Base-by-base conservation (phyloP, 306 rosid genomes). In the Lupinus albus region DNA sequence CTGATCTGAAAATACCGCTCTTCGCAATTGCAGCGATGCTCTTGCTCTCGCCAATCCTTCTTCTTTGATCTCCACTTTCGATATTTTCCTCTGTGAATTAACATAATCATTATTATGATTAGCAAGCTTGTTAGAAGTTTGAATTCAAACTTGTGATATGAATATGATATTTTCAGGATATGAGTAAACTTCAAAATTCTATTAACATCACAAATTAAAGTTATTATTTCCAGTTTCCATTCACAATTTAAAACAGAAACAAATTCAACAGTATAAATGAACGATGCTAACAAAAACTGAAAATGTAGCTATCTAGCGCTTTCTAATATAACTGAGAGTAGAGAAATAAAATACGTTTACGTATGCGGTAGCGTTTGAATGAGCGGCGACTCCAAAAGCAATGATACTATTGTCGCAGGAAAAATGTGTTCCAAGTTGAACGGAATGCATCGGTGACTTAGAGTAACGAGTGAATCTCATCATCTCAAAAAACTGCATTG, bases 1-100 rank as follows among this genome's bases (percentile, higher is more conserved):
- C 7, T 30, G 18, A 56, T 17, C 53, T 14, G 35, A 25, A 25
- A 25, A 3, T 3, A 25, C 2, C 30, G 30, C 30, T 25, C 30
- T 65, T 6, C 71, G 75, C 57, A 80, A 33, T 6, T 71, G 80
- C 63, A 80, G 71, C 38, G 80, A 38, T 38, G 58, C 77, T 80
- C 84, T 75, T 38, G 78, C 80, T 46, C 75, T 18, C 1, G 75
- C 84, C 0, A 80, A 75, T 53, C 18, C 78, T 75, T 25, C 76
- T 79, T 42, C 62, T 45, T 33, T 71, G 18, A 58, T 71, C 58
- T 38, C 53, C 63, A 46, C 47, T 2, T 5, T 57, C 9, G 7
- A 28, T 28, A 59, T 66, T 18, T 47, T 20, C 60, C 56, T 71
- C 81, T 71, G 78, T 25, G 2, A 25, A 25, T 66, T 25, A 55